phyloP scores from a whole-genome alignment of 495 filamentous ascomycete genomes.

The Penicillium manginii region DNA sequence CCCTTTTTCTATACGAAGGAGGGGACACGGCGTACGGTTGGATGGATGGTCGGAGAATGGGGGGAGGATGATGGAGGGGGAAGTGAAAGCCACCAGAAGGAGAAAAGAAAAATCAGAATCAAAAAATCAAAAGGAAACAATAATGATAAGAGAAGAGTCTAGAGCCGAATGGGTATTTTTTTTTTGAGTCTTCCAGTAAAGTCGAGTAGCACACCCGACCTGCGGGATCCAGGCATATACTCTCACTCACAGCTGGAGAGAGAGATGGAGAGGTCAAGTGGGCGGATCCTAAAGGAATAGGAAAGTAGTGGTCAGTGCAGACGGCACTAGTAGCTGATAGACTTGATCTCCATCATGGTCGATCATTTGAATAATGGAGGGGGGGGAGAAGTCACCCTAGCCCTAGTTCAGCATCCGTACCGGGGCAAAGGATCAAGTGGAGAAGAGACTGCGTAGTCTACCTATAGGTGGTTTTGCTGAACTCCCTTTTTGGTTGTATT shows the following conservation, averaged over 20 bases:
- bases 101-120: slow-evolving; percentile 1
- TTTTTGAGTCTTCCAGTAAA: background rate
- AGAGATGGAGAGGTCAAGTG: slow-evolving; percentile 23
- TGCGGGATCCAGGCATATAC: slow-evolving; percentile 38
- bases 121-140: slow-evolving; percentile 1
- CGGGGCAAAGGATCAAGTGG: slow-evolving; percentile 7
- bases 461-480: background rate
- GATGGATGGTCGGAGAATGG: background rate
- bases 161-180: slow-evolving; percentile 10
- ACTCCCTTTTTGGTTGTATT: slow-evolving; percentile 11
- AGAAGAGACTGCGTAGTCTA: slow-evolving; percentile 4
- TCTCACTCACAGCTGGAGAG: background rate
- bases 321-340: slow-evolving; percentile 46
- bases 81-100: slow-evolving; percentile 5
- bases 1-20: slow-evolving; percentile 2
- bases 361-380: slow-evolving; percentile 32
- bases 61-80: background rate
- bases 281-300: slow-evolving; percentile 19
- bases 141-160: background rate
- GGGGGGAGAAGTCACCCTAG: background rate
- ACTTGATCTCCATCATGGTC: slow-evolving; percentile 47
- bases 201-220: slow-evolving; percentile 19
- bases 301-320: slow-evolving; percentile 45
- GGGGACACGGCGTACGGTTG: background rate
- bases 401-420: background rate